Evolutionary conservation across 257 asterid genomes (phyloP).

Genomic region (Solanum chilense): DNA sequence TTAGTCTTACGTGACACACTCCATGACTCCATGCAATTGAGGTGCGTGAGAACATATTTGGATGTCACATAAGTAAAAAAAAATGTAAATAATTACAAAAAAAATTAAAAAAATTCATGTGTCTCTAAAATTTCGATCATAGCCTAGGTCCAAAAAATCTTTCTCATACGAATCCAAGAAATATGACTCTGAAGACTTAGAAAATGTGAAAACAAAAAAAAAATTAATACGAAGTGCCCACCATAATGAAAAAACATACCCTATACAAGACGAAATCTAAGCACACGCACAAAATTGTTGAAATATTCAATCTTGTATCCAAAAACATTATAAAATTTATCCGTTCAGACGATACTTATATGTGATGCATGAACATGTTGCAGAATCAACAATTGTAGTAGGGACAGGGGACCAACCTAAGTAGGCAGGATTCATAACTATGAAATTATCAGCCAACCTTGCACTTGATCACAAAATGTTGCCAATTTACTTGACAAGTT

Average conservation of each 20-base stretch:
- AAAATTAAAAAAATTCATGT: too few relatives aligned
- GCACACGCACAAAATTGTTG: not conserved
- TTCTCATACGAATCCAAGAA: not conserved
- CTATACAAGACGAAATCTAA: not conserved
- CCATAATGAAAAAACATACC: not conserved
- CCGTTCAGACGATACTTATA: not conserved
- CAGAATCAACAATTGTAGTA: not conserved
- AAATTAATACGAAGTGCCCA: not conserved
- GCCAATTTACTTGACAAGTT: not conserved
- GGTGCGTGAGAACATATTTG: too few relatives aligned
- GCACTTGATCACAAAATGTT: not conserved
- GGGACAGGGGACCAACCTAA: not conserved
- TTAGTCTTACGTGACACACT: too few relatives aligned
- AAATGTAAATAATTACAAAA: too few relatives aligned
- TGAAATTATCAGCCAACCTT: not conserved
- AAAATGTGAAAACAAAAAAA: not conserved
- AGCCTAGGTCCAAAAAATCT: not conserved
- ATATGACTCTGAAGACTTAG: not conserved
- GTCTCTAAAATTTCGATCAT: too few relatives aligned
- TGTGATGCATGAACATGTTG: not conserved
- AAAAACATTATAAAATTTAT: not conserved
- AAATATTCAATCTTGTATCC: not conserved
- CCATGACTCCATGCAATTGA: too few relatives aligned
- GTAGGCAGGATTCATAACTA: not conserved
- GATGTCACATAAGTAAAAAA: too few relatives aligned